Evolutionary conservation across 192 early-diverging fungal species (phyloP), one percentile per base, ranked within the genome.

Genomic region (Coemansia sp.): DNA sequence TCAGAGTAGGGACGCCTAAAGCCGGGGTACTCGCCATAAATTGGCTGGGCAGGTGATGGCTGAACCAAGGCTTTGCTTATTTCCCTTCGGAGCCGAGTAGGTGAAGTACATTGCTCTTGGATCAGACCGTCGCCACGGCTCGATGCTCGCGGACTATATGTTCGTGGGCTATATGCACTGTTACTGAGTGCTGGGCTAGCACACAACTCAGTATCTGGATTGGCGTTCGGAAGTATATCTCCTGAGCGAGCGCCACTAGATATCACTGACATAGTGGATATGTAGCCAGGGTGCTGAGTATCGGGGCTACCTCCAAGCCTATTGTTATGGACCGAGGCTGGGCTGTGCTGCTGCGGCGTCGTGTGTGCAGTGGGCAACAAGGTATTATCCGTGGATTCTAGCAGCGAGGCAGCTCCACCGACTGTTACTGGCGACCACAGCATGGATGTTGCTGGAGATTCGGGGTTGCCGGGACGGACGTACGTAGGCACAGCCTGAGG

Each of bases 331-430:
- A 59, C 63, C 28, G 67, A 66, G 14, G 52, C 46, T n/a, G 73
- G 67, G n/a, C 73, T 75, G 19, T 63, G 73, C 7, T 64, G 62
- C 52, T 66, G 63, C 23, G 44, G 68, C 23, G 57, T 59, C 6
- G 33, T 33, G 57, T 59, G 32, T 2, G 57, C 57, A 5, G 30
- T 33, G 17, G 57, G 33, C 4, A 37, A 9, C 17, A 10, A 19
- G 0, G 33, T 59, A 14, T 59, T 59, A 14, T 59, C 57, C 5
- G 32, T n/a, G 17, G 57, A 59, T 17, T 37, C 57, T 16, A 38
- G 33, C 6, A 37, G 6, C 14, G 57, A 59, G 16, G 30, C 33
- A 37, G 32, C 57, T 19, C 57, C 57, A 6, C 57, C 57, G n/a
- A 19, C n/a, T 6, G 57, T 19, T 35, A 59, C 33, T 37, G 57